These are phyloP conservation scores for Fusarium torulosum DNA, from an alignment of 2,329 filamentous ascomycete species.

Conservation along the genomic window DNA sequence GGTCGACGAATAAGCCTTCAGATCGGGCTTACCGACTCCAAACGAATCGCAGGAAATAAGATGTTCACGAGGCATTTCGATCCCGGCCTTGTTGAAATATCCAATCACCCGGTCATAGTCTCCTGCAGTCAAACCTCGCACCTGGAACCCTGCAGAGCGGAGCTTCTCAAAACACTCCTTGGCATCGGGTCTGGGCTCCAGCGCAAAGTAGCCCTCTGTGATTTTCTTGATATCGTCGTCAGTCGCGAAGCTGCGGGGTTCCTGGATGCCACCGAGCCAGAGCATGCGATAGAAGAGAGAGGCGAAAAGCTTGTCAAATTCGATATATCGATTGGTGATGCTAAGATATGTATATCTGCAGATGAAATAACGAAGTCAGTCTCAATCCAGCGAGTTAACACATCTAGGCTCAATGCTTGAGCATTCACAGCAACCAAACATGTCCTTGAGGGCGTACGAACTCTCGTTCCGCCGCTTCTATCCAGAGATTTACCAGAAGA, in stretches of 20 bases:
- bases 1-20: constrained; percentile 38
- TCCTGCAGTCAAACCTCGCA: constrained; percentile 34
- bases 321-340: constrained; percentile 58
- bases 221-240: constrained; percentile 58
- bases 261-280: constrained; percentile 57
- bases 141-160: constrained; percentile 30
- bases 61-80: constrained; percentile 33
- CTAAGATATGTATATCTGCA: constrained; percentile 60
- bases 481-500: constrained; percentile 61
- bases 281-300: constrained; percentile 63
- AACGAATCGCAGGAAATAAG: constrained; percentile 37
- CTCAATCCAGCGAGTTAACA: too few species aligned
- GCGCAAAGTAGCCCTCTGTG: constrained; percentile 42
- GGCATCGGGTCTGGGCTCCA: constrained; percentile 17
- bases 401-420: too few species aligned
- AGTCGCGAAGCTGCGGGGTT: constrained; percentile 57
- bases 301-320: constrained; percentile 58
- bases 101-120: constrained; percentile 32
- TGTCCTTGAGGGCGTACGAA: too few species aligned
- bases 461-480: constrained; percentile 61
- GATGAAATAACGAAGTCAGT: too few species aligned
- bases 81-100: constrained; percentile 35
- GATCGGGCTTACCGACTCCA: constrained; percentile 37
- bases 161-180: constrained; percentile 37
- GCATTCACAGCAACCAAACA: too few species aligned